These are phyloP conservation scores for Solanum chacoense DNA, from an alignment of 305 asterid genomes.

Conservation along the genomic window DNA sequence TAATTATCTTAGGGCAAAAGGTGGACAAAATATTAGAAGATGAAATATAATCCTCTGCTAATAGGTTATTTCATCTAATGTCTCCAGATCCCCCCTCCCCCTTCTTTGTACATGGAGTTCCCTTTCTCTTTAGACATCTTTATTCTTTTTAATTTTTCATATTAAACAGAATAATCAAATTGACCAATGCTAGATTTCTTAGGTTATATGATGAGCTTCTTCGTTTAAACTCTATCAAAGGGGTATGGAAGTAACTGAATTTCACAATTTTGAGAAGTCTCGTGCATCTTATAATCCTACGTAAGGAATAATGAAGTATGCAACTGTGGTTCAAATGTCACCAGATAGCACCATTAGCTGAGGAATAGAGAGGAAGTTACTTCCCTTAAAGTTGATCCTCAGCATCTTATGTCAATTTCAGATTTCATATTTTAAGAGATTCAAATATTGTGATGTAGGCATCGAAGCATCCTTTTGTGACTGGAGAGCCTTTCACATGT, in stretches of 20 bases:
- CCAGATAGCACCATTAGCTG: not conserved
- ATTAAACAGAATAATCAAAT: not conserved
- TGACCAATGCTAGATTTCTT: not conserved
- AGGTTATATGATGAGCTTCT: not conserved
- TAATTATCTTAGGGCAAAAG: not conserved
- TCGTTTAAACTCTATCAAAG: not conserved
- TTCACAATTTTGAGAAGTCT: not conserved
- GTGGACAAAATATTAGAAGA: not conserved
- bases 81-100: not conserved
- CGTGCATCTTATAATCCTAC: not conserved
- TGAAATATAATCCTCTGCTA: not conserved
- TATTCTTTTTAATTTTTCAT: not conserved
- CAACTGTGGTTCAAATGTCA: not conserved
- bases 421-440: conserved; percentile 13
- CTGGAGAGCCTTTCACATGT: conserved; percentile 89
- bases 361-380: not conserved
- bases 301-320: not conserved
- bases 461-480: conserved; percentile 91
- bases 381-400: not conserved
- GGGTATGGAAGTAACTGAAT: not conserved
- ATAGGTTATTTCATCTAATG: not conserved
- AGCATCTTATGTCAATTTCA: not conserved
- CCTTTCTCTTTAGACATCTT: not conserved
- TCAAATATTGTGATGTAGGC: conserved; percentile 48
- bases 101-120: not conserved